These are phyloP conservation scores for Silene conica DNA, from an alignment of 148 eudicot species.

Conservation along the genomic window DNA sequence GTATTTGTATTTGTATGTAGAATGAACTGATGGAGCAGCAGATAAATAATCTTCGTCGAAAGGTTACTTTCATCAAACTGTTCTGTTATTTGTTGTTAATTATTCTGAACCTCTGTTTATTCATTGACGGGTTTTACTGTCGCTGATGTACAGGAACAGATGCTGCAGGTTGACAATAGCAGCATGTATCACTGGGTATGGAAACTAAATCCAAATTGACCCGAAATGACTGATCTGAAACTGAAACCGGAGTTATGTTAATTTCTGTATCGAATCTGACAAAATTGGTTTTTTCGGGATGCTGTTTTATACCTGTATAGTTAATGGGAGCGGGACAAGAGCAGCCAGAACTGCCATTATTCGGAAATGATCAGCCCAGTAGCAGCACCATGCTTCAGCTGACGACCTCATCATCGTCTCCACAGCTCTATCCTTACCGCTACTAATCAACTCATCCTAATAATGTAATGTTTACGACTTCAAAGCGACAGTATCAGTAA, in stretches of 20 bases:
- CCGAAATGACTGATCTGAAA: no score
- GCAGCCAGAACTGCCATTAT: slow-evolving; percentile 23
- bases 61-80: slow-evolving; percentile 18
- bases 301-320: slow-evolving; percentile 5
- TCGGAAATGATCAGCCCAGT: slow-evolving; percentile 26
- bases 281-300: neutral
- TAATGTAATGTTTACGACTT: slow-evolving; percentile 9
- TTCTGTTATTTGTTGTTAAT: neutral
- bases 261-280: neutral
- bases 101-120: neutral
- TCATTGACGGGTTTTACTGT: neutral
- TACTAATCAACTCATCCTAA: slow-evolving; percentile 28
- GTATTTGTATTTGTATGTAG: slow-evolving; percentile 26
- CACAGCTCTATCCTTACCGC: slow-evolving; percentile 29
- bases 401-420: slow-evolving; percentile 23
- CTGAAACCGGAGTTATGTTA: no score
- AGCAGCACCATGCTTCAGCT: slow-evolving; percentile 37
- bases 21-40: slow-evolving; percentile 45
- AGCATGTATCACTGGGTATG: slow-evolving; percentile 32
- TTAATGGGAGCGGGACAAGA: slow-evolving; percentile 31
- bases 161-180: slow-evolving; percentile 32
- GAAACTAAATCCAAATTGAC: no score
- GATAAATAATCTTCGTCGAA: slow-evolving; percentile 41
- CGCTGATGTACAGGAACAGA: slow-evolving; percentile 27
- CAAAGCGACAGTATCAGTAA: slow-evolving; percentile 22